A percentile compares a stretch with the other conserved stretches of the same genome.
phyloP scores from a whole-genome alignment of 768 basidiomycete species.

The Lanmaoa pseudosensibilis region DNA sequence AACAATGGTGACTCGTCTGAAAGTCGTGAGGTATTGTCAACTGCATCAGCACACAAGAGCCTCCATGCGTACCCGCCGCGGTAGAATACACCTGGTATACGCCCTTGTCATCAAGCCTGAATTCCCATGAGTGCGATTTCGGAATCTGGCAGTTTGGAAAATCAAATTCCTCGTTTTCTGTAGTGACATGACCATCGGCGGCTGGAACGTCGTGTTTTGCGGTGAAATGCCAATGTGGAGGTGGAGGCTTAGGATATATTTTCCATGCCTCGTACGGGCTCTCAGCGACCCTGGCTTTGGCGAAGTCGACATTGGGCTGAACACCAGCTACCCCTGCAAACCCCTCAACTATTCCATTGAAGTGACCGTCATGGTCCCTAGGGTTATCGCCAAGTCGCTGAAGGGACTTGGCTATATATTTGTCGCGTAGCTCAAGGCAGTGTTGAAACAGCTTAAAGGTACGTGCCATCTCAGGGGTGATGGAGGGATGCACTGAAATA shows the following conservation, averaged over 20 bases:
- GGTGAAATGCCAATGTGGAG: constrained; percentile 94
- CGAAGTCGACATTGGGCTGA: constrained; percentile 55
- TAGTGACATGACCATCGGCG: constrained; percentile 32
- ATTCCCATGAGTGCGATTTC: constrained; percentile 58
- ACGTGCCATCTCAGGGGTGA: constrained; percentile 46
- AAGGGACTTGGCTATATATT: constrained; percentile 85
- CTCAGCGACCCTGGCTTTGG: constrained; percentile 22
- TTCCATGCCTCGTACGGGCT: constrained; percentile 66
- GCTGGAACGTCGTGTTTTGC: constrained; percentile 49
- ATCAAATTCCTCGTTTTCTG: constrained; percentile 53
- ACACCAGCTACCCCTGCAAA: constrained; percentile 66
- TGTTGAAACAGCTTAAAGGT: constrained; percentile 74
- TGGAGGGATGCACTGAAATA: constrained; percentile 21
- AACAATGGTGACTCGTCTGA: constrained; percentile 59
- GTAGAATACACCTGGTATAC: constrained; percentile 81
- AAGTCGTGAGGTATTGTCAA: constrained; percentile 9
- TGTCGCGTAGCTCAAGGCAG: constrained; percentile 91
- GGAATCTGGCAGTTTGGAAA: constrained; percentile 78
- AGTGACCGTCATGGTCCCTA: constrained; percentile 80
- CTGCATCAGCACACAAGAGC: neutral
- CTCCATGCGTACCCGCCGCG: constrained; percentile 6
- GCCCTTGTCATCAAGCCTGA: constrained; percentile 80
- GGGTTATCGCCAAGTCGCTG: constrained; percentile 97
- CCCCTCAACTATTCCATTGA: constrained; percentile 65
- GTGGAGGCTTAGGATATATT: constrained; percentile 90